phyloP scores from a whole-genome alignment of 1,139 yeast genomes.

The Candida albicans region DNA sequence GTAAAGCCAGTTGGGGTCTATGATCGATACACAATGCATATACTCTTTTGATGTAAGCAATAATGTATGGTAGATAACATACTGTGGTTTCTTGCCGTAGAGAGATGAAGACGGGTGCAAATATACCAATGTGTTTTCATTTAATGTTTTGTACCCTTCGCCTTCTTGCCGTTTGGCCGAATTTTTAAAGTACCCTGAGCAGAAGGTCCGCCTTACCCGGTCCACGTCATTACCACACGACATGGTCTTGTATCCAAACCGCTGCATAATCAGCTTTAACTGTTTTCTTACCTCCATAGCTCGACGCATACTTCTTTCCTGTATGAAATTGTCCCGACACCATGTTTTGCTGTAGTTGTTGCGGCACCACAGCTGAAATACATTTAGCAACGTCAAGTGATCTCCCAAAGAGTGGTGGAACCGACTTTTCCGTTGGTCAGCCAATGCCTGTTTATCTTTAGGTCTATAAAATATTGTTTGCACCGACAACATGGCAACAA shows the following conservation, averaged over 20 bases:
- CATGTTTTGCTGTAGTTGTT: constrained; percentile 64
- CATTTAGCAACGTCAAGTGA: constrained; percentile 80
- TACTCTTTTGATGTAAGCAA: constrained; percentile 83
- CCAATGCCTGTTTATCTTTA: constrained; percentile 66
- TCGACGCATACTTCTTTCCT: constrained; percentile 75
- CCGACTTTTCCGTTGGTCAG: constrained; percentile 74
- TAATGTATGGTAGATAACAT: constrained; percentile 81
- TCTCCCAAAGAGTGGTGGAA: constrained; percentile 84
- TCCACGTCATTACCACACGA: constrained; percentile 79
- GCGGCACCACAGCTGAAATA: constrained; percentile 74
- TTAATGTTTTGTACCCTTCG: constrained; percentile 78
- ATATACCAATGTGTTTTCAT: constrained; percentile 93
- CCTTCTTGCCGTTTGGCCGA: constrained; percentile 84
- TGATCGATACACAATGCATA: constrained; percentile 82
- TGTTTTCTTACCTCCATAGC: constrained; percentile 88
- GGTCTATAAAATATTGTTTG: constrained; percentile 87
- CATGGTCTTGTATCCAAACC: constrained; percentile 69
- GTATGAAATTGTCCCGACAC: constrained; percentile 88
- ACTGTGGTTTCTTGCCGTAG: constrained; percentile 71
- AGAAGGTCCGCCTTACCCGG: constrained; percentile 80
- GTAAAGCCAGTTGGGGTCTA: constrained; percentile 83
- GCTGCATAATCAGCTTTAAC: constrained; percentile 78
- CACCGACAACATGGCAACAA: constrained; percentile 89
- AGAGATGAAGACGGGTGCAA: constrained; percentile 90
- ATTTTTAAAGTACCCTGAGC: constrained; percentile 98